Evolutionary conservation across 2,329 filamentous ascomycete species (phyloP).

Genomic region (Myriosclerotinia scirpicola): DNA sequence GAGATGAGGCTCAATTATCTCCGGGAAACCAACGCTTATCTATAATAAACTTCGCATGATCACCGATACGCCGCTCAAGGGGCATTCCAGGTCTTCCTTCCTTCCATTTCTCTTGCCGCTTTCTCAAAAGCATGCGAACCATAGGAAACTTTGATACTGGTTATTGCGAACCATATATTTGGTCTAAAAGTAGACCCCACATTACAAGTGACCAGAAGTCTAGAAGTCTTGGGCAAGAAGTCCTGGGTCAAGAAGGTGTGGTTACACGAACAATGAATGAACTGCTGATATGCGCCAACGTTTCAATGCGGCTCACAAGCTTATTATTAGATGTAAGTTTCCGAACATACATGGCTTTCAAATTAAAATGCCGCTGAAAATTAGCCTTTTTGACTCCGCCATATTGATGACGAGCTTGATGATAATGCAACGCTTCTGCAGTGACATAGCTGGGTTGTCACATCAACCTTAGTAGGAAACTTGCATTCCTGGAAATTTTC

Average conservation of each 20-base stretch:
- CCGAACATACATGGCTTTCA: neutral
- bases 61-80: neutral
- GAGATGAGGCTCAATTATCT: neutral
- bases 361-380: neutral
- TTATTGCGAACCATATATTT: neutral
- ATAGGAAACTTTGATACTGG: accelerated
- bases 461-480: neutral
- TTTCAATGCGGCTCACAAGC: neutral
- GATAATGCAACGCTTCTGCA: neutral
- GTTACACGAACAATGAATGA: neutral
- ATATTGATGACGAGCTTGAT: neutral
- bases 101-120: too few species aligned
- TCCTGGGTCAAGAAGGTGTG: too few species aligned
- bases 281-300: neutral
- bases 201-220: neutral
- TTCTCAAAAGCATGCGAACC: neutral
- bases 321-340: accelerated
- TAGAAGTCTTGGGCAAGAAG: too few species aligned
- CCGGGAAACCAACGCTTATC: neutral
- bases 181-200: neutral
- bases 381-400: neutral
- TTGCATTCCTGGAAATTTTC: too few species aligned
- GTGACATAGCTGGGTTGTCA: neutral
- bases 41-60: neutral
- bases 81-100: neutral